Conservation (phyloP, 208 protist species). For the Eutreptiella sp. region DNA sequence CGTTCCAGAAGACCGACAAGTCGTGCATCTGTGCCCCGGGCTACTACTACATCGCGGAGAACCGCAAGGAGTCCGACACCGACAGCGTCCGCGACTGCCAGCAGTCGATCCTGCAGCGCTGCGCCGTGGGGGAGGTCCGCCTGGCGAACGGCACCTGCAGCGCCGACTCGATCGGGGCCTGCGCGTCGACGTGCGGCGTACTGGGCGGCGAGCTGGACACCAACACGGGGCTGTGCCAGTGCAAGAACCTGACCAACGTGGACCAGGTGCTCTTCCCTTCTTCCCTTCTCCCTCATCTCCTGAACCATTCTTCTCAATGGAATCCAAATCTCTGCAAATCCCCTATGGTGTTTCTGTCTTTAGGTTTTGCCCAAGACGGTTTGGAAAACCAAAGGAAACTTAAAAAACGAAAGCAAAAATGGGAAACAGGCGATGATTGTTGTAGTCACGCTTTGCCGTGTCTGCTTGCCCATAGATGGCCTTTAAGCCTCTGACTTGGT, state of each 20-base stretch:
- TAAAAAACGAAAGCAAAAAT: too few relatives aligned
- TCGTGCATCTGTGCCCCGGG: conserved; percentile 42
- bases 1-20: conserved; percentile 42
- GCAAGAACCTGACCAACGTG: conserved; percentile 5
- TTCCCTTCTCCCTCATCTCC: too few relatives aligned
- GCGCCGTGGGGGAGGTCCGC: conserved; percentile 22
- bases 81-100: conserved; percentile 41
- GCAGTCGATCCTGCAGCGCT: conserved; percentile 36
- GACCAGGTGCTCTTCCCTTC: too few relatives aligned
- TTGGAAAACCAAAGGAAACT: too few relatives aligned
- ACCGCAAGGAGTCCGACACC: background rate
- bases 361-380: too few relatives aligned
- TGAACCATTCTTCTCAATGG: too few relatives aligned
- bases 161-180: conserved; percentile 10
- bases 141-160: conserved; percentile 29
- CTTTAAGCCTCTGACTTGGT: too few relatives aligned
- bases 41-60: conserved; percentile 34
- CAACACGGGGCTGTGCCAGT: conserved; percentile 1
- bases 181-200: background rate
- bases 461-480: too few relatives aligned
- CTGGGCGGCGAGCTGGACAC: background rate
- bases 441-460: too few relatives aligned
- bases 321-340: too few relatives aligned
- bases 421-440: too few relatives aligned
- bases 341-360: too few relatives aligned